Evolutionary conservation across 495 filamentous ascomycete genomes (phyloP).

Genomic region (Chaetomium tenue): DNA sequence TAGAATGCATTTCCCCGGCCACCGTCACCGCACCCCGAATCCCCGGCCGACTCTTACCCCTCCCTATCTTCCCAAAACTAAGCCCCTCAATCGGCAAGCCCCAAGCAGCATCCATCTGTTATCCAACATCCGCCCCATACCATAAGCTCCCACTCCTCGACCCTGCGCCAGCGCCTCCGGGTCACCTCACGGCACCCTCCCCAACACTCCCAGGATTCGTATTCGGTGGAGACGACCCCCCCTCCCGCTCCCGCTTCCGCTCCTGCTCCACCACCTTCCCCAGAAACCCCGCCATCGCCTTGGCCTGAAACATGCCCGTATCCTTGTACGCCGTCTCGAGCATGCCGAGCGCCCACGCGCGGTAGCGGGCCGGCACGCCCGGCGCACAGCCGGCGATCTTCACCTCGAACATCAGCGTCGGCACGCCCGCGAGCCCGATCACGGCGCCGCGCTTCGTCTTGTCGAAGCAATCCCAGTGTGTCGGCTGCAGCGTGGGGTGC

Average conservation of each 20-base stretch:
- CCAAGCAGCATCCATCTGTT: not conserved
- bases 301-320: slow-evolving; percentile 49
- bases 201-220: not conserved
- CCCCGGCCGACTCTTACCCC: not conserved
- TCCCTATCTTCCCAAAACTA: not conserved
- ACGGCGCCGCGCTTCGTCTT: slow-evolving; percentile 41
- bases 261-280: slow-evolving; percentile 15
- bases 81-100: not conserved
- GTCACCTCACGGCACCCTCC: not conserved
- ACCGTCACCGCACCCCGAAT: not conserved
- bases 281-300: slow-evolving; percentile 38
- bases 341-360: slow-evolving; percentile 40
- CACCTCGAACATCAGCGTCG: slow-evolving; percentile 44
- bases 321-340: slow-evolving; percentile 44
- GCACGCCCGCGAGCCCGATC: slow-evolving; percentile 45
- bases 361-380: slow-evolving; percentile 38
- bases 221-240: not conserved
- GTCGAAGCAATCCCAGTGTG: slow-evolving; percentile 34
- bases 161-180: not conserved
- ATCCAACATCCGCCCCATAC: not conserved
- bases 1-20: not conserved
- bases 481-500: slow-evolving; percentile 38
- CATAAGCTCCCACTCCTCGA: not conserved
- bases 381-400: slow-evolving; percentile 45
- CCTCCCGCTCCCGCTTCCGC: not conserved